Conservation (phyloP, 2,329 filamentous ascomycete species). For the Nemania abortiva region DNA sequence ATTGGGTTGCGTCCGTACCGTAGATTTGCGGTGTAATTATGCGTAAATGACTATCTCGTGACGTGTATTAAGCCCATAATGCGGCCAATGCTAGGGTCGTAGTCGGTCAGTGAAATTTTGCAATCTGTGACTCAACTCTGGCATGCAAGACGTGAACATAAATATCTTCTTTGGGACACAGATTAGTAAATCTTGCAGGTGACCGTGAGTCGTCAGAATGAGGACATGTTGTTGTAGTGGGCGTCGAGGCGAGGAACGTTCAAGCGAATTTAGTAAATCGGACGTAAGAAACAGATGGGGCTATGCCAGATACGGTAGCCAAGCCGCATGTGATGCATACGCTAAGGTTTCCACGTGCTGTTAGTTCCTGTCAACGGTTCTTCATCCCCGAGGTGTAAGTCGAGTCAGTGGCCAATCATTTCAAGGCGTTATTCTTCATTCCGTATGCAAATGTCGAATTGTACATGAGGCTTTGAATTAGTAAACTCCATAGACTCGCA, state of each 20-base stretch:
- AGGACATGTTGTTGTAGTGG: background rate
- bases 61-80: conserved; percentile 1
- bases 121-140: background rate
- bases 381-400: background rate
- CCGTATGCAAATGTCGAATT: conserved; percentile 32
- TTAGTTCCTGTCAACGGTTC: background rate
- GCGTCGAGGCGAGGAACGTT: background rate
- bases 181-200: conserved; percentile 23
- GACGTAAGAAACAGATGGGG: background rate
- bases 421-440: conserved; percentile 16
- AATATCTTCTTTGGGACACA: conserved; percentile 23
- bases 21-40: conserved; percentile 7
- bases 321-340: conserved; percentile 47
- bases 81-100: background rate
- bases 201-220: background rate
- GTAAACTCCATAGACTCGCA: conserved; percentile 6
- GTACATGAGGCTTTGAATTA: conserved; percentile 30
- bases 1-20: background rate
- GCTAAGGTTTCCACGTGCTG: background rate
- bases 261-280: conserved; percentile 15
- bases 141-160: conserved; percentile 17
- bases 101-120: background rate
- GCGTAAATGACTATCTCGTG: conserved; percentile 3
- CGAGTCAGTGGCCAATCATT: conserved; percentile 17
- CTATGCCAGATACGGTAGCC: conserved; percentile 46